Conservation (phyloP, 176 grass and related monocot genomes). For the Ensete ventricosum region DNA sequence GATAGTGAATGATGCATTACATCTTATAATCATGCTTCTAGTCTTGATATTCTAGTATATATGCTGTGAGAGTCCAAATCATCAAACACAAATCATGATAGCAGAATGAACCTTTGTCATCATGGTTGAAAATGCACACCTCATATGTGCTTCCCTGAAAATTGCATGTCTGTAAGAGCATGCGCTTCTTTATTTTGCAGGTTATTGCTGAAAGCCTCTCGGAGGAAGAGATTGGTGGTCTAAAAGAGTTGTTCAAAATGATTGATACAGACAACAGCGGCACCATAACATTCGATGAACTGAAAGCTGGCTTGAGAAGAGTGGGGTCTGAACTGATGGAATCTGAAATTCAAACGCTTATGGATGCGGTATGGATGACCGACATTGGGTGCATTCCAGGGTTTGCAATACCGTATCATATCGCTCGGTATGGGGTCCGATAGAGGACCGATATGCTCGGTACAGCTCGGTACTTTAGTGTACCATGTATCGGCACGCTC, state of each 20-base stretch:
- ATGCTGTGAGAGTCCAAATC: too few relatives aligned
- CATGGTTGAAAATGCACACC: background rate
- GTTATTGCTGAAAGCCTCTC: constrained; percentile 95
- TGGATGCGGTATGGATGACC: constrained; percentile 63
- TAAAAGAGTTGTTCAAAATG: constrained; percentile 98
- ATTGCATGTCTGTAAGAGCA: background rate
- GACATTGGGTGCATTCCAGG: background rate
- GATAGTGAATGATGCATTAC: too few relatives aligned
- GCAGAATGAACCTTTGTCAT: background rate
- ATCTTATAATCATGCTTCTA: too few relatives aligned
- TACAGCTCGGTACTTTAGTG: too few relatives aligned
- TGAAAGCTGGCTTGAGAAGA: constrained; percentile 84
- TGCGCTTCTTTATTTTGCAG: constrained; percentile 26
- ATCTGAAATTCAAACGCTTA: constrained; percentile 82
- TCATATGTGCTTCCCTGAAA: background rate
- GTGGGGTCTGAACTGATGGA: constrained; percentile 92
- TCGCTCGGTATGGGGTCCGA: too few relatives aligned
- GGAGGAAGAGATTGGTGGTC: constrained; percentile 97
- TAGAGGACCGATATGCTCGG: too few relatives aligned
- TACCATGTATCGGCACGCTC: too few relatives aligned
- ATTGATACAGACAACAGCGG: constrained; percentile 93
- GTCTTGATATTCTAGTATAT: too few relatives aligned
- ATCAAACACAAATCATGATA: too few relatives aligned
- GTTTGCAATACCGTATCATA: too few relatives aligned
- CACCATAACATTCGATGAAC: constrained; percentile 97